Percentiles rank a stretch among this genome's conserved stretches.
These are phyloP conservation scores for Cryptococcus depauperatus DNA, from an alignment of 1,284 basidiomycete genomes.

Conservation along the genomic window DNA sequence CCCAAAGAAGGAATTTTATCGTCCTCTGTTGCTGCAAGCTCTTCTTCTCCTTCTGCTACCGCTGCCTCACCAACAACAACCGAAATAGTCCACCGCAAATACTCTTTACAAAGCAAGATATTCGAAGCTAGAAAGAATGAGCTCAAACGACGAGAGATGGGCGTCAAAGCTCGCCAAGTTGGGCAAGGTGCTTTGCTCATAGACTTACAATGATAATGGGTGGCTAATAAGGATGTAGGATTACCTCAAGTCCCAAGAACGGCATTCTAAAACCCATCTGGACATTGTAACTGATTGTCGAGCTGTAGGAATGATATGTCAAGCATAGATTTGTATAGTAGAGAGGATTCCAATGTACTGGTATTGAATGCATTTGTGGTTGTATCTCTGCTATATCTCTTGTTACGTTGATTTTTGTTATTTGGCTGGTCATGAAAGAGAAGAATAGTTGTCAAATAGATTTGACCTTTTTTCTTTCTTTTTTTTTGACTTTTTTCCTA, in stretches of 20 bases:
- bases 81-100: constrained; percentile 44
- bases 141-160: constrained; percentile 29
- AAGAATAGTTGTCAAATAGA: too few relatives aligned
- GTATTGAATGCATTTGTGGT: too few relatives aligned
- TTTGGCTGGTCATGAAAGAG: too few relatives aligned
- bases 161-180: constrained; percentile 39
- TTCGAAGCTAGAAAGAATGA: constrained; percentile 40
- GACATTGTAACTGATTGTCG: neutral
- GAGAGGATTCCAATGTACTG: too few relatives aligned
- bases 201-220: neutral
- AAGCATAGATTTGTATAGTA: neutral
- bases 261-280: neutral
- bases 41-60: constrained; percentile 10
- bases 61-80: constrained; percentile 12
- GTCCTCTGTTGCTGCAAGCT: constrained; percentile 3
- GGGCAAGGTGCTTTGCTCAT: constrained; percentile 26
- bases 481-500: too few relatives aligned
- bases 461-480: too few relatives aligned
- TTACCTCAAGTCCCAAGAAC: constrained; percentile 2
- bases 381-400: too few relatives aligned
- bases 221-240: neutral
- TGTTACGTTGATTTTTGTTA: too few relatives aligned
- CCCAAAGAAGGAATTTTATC: constrained; percentile 6
- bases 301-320: neutral
- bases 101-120: constrained; percentile 38